Conservation (phyloP, 2,329 filamentous ascomycete species). For the Epichloe scottii region DNA sequence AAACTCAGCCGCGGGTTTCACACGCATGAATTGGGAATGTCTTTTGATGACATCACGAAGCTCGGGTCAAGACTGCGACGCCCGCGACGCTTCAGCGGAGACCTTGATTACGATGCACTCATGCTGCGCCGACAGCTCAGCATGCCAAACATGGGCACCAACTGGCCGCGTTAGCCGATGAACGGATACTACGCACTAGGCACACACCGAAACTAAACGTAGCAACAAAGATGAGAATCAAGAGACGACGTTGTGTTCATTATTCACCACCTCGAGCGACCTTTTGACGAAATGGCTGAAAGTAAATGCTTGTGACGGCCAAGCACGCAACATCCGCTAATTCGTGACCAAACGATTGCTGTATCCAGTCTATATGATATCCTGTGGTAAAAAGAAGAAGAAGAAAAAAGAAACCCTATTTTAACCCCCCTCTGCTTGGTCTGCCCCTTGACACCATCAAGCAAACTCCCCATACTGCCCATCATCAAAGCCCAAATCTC, state of each 20-base stretch:
- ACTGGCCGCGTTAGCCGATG: background rate
- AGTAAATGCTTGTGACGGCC: background rate
- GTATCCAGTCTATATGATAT: conserved; percentile 1
- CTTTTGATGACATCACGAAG: background rate
- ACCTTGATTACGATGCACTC: background rate
- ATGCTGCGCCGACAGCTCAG: background rate
- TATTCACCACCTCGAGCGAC: too few relatives aligned
- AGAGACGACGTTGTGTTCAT: too few relatives aligned
- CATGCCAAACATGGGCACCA: background rate
- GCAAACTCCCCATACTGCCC: conserved; percentile 81
- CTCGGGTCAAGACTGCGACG: background rate
- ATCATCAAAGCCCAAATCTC: conserved; percentile 72
- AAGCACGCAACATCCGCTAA: background rate
- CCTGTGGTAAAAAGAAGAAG: too few relatives aligned
- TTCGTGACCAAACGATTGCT: background rate
- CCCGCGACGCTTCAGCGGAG: background rate
- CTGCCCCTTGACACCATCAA: conserved; percentile 14
- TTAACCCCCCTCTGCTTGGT: background rate
- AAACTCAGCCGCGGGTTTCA: background rate
- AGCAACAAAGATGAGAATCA: too few relatives aligned
- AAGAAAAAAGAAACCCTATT: background rate
- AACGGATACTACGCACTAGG: too few relatives aligned
- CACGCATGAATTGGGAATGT: too few relatives aligned
- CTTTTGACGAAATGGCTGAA: background rate
- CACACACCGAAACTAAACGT: too few relatives aligned